These are phyloP conservation scores for Amborella trichopoda DNA, from an alignment of 164 flowering plant genomes.

Conservation along the genomic window DNA sequence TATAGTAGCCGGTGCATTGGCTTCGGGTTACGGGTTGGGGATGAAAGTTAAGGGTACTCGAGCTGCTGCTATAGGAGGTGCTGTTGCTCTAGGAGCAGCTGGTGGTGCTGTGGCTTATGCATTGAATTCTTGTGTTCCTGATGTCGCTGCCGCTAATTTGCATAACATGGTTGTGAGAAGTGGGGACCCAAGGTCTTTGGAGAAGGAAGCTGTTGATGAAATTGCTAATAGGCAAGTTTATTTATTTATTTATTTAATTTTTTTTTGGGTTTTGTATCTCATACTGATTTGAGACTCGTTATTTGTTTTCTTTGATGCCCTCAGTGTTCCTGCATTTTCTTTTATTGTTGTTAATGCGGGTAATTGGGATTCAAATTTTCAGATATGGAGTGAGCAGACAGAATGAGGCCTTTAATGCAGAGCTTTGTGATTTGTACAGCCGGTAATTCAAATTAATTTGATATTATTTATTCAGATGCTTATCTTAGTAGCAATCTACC, in stretches of 20 bases:
- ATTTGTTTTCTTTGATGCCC: no score
- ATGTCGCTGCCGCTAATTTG: slow-evolving; percentile 74
- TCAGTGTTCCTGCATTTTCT: no score
- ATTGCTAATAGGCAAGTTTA: slow-evolving; percentile 50
- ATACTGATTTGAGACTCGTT: no score
- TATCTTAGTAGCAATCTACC: no score
- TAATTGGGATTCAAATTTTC: slow-evolving; percentile 5
- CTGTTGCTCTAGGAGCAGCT: slow-evolving; percentile 61
- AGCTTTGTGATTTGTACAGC: slow-evolving; percentile 78
- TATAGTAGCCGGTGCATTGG: slow-evolving; percentile 56
- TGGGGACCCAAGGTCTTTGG: slow-evolving; percentile 53
- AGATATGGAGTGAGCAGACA: slow-evolving; percentile 95
- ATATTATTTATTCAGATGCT: no score
- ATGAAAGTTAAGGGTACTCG: slow-evolving; percentile 30
- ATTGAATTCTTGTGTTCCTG: slow-evolving; percentile 63
- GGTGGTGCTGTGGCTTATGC: slow-evolving; percentile 71
- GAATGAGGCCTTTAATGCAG: slow-evolving; percentile 75
- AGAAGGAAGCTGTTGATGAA: slow-evolving; percentile 54
- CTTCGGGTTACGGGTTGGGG: slow-evolving; percentile 72
- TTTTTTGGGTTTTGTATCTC: no score
- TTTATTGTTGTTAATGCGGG: no score
- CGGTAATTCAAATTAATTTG: no score
- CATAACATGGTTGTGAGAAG: slow-evolving; percentile 59
- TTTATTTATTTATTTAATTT: no score
- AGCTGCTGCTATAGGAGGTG: slow-evolving; percentile 52